Conservation (phyloP, 306 rosid species). For the Lablab purpureus region DNA sequence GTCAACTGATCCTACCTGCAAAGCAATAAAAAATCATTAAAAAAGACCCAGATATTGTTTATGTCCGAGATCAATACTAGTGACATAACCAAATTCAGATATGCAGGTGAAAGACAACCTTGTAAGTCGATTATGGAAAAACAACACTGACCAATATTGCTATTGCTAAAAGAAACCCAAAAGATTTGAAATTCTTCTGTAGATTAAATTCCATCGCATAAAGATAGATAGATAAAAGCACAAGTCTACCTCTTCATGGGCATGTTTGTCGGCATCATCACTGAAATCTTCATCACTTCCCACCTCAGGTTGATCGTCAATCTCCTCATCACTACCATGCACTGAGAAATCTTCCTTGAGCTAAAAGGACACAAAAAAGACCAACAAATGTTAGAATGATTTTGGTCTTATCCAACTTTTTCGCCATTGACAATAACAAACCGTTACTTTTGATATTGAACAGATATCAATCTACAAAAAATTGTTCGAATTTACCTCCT, state of each 20-base stretch:
- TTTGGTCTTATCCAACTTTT: background rate
- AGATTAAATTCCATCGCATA: background rate
- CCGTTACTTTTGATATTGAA: slow-evolving; percentile 21
- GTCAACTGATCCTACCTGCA: slow-evolving; percentile 91
- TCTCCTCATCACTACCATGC: slow-evolving; percentile 95
- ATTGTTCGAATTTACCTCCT: slow-evolving; percentile 67
- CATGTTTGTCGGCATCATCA: slow-evolving; percentile 63
- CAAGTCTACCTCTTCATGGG: slow-evolving; percentile 75
- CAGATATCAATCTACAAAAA: background rate
- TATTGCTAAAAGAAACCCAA: background rate
- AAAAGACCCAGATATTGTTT: background rate
- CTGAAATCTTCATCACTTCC: slow-evolving; percentile 91
- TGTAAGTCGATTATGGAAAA: background rate
- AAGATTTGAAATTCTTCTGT: slow-evolving; percentile 3
- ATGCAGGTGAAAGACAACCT: background rate
- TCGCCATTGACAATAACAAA: slow-evolving; percentile 25
- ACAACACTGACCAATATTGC: background rate
- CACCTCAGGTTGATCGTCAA: slow-evolving; percentile 73
- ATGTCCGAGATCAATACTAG: background rate
- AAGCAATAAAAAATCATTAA: background rate
- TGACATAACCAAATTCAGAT: no score
- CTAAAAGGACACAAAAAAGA: slow-evolving; percentile 47
- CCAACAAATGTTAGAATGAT: background rate
- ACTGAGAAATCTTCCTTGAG: slow-evolving; percentile 87
- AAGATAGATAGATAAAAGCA: background rate